phyloP scores from a whole-genome alignment of 2,329 filamentous ascomycete genomes.

The Sarocladium oryzae region DNA sequence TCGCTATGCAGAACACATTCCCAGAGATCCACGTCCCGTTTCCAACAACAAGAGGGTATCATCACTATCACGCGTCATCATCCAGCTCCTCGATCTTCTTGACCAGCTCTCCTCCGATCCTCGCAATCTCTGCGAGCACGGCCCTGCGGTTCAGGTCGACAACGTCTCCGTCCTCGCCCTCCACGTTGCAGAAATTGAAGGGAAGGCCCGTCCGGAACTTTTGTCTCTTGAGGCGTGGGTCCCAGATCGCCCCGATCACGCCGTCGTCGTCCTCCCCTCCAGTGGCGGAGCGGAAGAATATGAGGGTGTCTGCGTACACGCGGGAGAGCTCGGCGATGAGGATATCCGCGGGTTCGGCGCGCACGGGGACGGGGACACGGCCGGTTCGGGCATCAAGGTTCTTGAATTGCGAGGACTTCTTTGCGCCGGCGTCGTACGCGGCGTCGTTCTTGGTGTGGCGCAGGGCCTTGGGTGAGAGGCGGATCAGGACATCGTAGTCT shows the following conservation, averaged over 20 bases:
- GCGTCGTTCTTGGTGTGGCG: slow-evolving; percentile 34
- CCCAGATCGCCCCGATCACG: slow-evolving; percentile 54
- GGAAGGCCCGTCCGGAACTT: slow-evolving; percentile 65
- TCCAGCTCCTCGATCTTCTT: slow-evolving; percentile 51
- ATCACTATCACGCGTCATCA: slow-evolving; percentile 11
- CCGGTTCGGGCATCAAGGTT: slow-evolving; percentile 45
- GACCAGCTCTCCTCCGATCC: slow-evolving; percentile 61
- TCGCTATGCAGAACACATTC: slow-evolving; percentile 4
- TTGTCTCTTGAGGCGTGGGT: slow-evolving; percentile 46
- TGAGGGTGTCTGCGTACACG: slow-evolving; percentile 21
- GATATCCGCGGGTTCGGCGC: slow-evolving; percentile 46
- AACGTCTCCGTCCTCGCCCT: slow-evolving; percentile 31
- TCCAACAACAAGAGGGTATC: neutral
- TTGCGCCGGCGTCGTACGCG: slow-evolving; percentile 27
- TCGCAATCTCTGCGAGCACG: slow-evolving; percentile 67
- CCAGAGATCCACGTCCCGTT: neutral
- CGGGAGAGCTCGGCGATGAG: slow-evolving; percentile 62
- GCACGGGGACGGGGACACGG: slow-evolving; percentile 24
- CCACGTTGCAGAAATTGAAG: slow-evolving; percentile 43
- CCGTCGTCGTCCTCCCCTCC: slow-evolving; percentile 34
- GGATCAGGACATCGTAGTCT: slow-evolving; percentile 84
- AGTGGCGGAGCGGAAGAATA: slow-evolving; percentile 2
- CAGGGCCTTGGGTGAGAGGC: slow-evolving; percentile 53
- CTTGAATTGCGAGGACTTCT: slow-evolving; percentile 56
- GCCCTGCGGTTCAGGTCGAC: slow-evolving; percentile 61